Evolutionary conservation across 345 rosid genomes (phyloP).

Genomic region (Ceriops zippeliana): DNA sequence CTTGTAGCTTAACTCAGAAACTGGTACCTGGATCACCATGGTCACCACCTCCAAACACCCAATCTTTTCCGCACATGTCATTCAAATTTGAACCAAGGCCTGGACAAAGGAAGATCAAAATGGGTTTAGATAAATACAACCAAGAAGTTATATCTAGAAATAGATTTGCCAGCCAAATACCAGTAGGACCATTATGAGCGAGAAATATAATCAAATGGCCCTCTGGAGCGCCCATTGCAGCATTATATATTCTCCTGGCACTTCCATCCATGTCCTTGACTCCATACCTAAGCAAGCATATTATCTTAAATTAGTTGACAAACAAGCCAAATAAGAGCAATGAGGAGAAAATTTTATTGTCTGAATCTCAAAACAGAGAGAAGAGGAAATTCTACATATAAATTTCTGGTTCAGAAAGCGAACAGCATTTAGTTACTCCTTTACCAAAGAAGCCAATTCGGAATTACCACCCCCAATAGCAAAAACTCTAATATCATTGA

Average conservation of each 20-base stretch:
- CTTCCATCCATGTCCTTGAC: conserved; percentile 67
- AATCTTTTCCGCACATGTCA: conserved; percentile 84
- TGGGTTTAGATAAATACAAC: background rate
- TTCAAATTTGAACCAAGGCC: conserved; percentile 74
- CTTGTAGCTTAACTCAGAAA: conserved; percentile 8
- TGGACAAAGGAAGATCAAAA: conserved; percentile 26
- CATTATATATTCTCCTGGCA: conserved; percentile 49
- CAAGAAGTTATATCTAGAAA: conserved; percentile 11
- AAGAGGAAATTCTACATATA: background rate
- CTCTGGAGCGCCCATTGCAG: conserved; percentile 59
- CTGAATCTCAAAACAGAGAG: background rate
- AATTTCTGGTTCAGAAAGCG: conserved; percentile 7
- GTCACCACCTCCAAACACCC: conserved; percentile 70
- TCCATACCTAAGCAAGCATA: conserved; percentile 55
- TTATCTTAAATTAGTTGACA: conserved; percentile 7
- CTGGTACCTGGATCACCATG: conserved; percentile 83
- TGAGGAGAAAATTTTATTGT: background rate
- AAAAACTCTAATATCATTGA: background rate
- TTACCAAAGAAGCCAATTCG: background rate
- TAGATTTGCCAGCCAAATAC: conserved; percentile 31
- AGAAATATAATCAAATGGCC: conserved; percentile 73
- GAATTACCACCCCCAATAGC: background rate
- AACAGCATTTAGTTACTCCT: background rate
- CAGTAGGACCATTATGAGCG: conserved; percentile 87
- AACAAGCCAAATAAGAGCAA: background rate